phyloP scores from a whole-genome alignment of 2,329 filamentous ascomycete genomes.

The Neodidymelliopsis sp. region DNA sequence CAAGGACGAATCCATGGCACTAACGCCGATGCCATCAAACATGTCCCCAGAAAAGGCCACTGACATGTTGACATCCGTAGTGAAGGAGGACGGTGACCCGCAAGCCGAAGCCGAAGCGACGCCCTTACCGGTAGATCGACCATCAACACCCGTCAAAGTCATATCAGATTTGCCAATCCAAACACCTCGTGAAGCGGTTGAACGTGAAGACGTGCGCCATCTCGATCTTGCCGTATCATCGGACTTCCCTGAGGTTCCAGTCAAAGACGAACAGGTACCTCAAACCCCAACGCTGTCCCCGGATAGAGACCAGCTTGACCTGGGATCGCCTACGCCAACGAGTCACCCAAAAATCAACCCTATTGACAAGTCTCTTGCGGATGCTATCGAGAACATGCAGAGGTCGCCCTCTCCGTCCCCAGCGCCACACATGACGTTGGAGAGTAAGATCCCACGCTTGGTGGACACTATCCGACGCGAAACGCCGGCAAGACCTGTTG shows the following conservation, averaged over 20 bases:
- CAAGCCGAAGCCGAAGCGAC: constrained; percentile 14
- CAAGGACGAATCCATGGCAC: constrained; percentile 36
- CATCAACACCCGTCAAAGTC: constrained; percentile 17
- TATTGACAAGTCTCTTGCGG: constrained; percentile 42
- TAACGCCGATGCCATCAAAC: constrained; percentile 46
- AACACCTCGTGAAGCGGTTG: constrained; percentile 45
- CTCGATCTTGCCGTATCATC: constrained; percentile 66
- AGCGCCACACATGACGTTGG: constrained; percentile 25
- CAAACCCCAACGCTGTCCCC: constrained; percentile 39
- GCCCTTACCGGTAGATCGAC: constrained; percentile 14
- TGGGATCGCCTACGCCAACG: constrained; percentile 41
- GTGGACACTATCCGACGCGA: constrained; percentile 47
- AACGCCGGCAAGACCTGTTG: constrained; percentile 31
- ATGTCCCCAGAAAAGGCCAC: constrained; percentile 69
- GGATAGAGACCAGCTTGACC: constrained; percentile 27
- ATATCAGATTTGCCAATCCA: constrained; percentile 34
- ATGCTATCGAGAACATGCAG: constrained; percentile 47
- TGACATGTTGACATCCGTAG: constrained; percentile 69
- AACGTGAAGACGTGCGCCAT: constrained; percentile 65
- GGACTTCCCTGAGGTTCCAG: constrained; percentile 41
- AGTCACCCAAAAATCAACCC: constrained; percentile 42
- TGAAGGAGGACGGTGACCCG: constrained; percentile 61
- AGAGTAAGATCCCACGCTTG: constrained; percentile 51
- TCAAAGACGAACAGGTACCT: constrained; percentile 32
- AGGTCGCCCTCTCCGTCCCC: constrained; percentile 33